These are phyloP conservation scores for Yamadazyma mexicana DNA, from an alignment of 1,139 yeast genomes.

Conservation along the genomic window DNA sequence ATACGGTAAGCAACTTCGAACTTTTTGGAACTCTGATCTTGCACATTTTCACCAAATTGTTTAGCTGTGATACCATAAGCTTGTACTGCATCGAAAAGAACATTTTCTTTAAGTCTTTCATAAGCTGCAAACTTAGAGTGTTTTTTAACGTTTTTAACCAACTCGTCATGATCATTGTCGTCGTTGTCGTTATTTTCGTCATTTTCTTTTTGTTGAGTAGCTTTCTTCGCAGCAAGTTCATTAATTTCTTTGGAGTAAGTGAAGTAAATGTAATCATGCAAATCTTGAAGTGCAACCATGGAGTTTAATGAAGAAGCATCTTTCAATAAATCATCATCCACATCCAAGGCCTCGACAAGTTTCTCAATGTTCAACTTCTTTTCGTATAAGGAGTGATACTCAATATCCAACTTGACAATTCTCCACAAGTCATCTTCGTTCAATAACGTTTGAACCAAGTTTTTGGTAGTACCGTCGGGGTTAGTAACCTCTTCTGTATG, in stretches of 20 bases:
- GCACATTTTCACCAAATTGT: conserved; percentile 81
- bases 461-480: conserved; percentile 43
- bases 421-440: conserved; percentile 92
- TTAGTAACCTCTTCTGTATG: conserved; percentile 54
- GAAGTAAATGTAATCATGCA: conserved; percentile 81
- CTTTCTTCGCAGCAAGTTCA: conserved; percentile 29
- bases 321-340: conserved; percentile 58
- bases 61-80: conserved; percentile 78
- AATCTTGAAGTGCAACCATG: conserved; percentile 83
- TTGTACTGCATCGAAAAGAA: conserved; percentile 65
- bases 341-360: conserved; percentile 53
- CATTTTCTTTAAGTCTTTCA: conserved; percentile 73
- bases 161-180: conserved; percentile 14
- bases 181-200: conserved; percentile 13
- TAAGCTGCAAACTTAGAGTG: conserved; percentile 73
- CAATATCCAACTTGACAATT: conserved; percentile 81
- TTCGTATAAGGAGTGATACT: conserved; percentile 81
- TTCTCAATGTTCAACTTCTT: conserved; percentile 67
- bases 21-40: conserved; percentile 52
- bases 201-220: conserved; percentile 5
- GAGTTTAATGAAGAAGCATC: conserved; percentile 60
- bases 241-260: conserved; percentile 73
- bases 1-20: conserved; percentile 58
- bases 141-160: conserved; percentile 39
- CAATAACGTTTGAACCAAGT: conserved; percentile 53